A percentile compares a stretch with the other conserved stretches of the same genome.
These are phyloP conservation scores for Mycena latifolia DNA, from an alignment of 768 basidiomycete genomes.

Conservation along the genomic window DNA sequence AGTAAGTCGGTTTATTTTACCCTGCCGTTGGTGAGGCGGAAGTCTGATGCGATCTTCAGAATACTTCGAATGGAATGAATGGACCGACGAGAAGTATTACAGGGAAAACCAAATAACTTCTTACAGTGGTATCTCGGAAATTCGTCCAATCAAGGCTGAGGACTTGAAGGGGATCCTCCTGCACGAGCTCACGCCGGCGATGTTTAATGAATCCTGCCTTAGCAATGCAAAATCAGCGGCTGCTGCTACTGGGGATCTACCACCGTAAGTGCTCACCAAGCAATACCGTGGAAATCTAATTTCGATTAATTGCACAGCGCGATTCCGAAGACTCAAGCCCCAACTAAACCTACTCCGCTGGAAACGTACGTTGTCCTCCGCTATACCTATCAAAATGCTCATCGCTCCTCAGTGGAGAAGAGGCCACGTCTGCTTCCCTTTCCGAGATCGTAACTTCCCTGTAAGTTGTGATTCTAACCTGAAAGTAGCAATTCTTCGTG, in stretches of 20 bases:
- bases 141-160: background rate
- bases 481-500: too few relatives aligned
- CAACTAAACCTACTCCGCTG: too few relatives aligned
- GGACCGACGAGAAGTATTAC: slow-evolving; percentile 5
- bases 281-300: too few relatives aligned
- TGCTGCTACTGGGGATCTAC: too few relatives aligned
- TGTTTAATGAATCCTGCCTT: background rate
- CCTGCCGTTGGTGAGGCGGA: too few relatives aligned
- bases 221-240: too few relatives aligned
- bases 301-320: background rate
- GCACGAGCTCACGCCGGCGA: background rate
- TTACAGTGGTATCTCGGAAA: background rate
- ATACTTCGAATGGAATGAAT: slow-evolving; percentile 25
- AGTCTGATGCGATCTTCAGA: background rate
- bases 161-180: background rate
- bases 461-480: background rate
- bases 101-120: background rate
- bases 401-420: background rate
- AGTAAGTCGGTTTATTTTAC: background rate
- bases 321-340: background rate
- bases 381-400: background rate
- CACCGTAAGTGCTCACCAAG: too few relatives aligned
- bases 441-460: background rate
- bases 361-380: background rate
- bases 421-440: background rate